A percentile compares a stretch with the other conserved stretches of the same genome.
These are phyloP conservation scores for Torulaspora gathmanii DNA, from an alignment of 805 yeast genomes.

Conservation along the genomic window DNA sequence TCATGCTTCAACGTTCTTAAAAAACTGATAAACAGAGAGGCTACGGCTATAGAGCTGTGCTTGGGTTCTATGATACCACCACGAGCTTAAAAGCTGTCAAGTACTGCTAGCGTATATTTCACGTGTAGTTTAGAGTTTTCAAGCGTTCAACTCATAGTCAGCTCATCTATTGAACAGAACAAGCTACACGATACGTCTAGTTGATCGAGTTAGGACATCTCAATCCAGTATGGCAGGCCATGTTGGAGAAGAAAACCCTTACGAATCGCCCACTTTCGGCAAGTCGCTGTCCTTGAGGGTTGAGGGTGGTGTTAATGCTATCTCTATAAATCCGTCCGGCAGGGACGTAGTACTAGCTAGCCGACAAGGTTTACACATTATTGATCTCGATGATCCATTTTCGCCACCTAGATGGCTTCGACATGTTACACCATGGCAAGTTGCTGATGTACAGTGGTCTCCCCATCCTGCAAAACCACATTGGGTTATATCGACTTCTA, in stretches of 20 bases:
- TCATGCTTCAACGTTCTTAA: background rate
- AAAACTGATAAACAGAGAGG: background rate
- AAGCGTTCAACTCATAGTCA: background rate
- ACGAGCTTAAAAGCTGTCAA: background rate
- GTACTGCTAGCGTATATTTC: background rate
- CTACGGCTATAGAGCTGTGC: background rate
- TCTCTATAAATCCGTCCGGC: slow-evolving; percentile 84
- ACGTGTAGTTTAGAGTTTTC: slow-evolving; percentile 1
- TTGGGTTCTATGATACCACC: background rate
- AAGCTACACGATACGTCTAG: background rate
- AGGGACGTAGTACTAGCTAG: slow-evolving; percentile 88
- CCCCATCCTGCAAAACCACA: slow-evolving; percentile 80
- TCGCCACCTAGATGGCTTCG: slow-evolving; percentile 91
- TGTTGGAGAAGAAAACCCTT: slow-evolving; percentile 31
- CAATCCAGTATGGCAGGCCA: slow-evolving; percentile 10
- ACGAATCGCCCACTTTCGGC: slow-evolving; percentile 61
- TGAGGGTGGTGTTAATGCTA: slow-evolving; percentile 88
- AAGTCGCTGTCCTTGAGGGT: slow-evolving; percentile 77
- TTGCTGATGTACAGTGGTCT: slow-evolving; percentile 98
- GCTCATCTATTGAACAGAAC: background rate
- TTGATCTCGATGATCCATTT: slow-evolving; percentile 95
- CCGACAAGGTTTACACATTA: slow-evolving; percentile 74
- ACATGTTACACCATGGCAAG: slow-evolving; percentile 95
- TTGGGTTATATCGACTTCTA: slow-evolving; percentile 91
- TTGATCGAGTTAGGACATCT: background rate